Percentiles rank a stretch among this genome's conserved stretches.
Conservation (phyloP, 2,329 filamentous ascomycete genomes). For the Colletotrichum somersetense region DNA sequence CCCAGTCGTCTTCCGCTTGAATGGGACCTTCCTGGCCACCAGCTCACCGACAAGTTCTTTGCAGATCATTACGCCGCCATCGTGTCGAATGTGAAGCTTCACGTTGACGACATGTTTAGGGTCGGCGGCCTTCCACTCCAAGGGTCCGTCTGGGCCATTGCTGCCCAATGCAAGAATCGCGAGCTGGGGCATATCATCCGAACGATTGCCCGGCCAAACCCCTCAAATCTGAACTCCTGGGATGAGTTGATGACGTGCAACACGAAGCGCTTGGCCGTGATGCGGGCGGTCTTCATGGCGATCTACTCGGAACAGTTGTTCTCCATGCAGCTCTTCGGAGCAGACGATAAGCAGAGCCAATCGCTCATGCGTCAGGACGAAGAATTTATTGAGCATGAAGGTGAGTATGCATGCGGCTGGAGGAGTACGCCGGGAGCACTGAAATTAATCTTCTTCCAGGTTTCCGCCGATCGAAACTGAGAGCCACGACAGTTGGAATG, state of each 20-base stretch:
- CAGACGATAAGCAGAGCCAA: constrained; percentile 44
- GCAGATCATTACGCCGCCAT: constrained; percentile 37
- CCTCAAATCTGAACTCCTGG: constrained; percentile 45
- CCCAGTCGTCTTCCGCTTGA: constrained; percentile 19
- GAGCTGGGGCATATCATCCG: constrained; percentile 34
- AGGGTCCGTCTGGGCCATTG: constrained; percentile 14
- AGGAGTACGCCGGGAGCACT: not conserved
- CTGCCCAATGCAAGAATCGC: not conserved
- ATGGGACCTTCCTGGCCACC: constrained; percentile 14
- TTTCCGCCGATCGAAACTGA: constrained; percentile 48
- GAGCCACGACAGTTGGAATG: constrained; percentile 45
- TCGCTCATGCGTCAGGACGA: constrained; percentile 45
- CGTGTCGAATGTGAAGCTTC: constrained; percentile 44
- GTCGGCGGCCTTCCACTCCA: not conserved
- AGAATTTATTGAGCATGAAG: constrained; percentile 46
- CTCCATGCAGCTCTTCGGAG: constrained; percentile 50
- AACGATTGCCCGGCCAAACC: constrained; percentile 48
- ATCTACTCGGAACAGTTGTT: constrained; percentile 48
- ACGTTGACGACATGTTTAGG: constrained; percentile 44
- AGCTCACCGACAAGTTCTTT: constrained; percentile 33
- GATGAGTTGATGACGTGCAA: constrained; percentile 46
- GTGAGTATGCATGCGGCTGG: constrained; percentile 41
- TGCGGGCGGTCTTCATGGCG: constrained; percentile 49
- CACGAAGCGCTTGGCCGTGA: constrained; percentile 45
- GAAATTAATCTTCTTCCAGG: constrained; percentile 43